Evolutionary conservation across 116 monocot species (phyloP), one percentile per base, ranked within the genome.

Genomic region (Papilionanthe hybrid): DNA sequence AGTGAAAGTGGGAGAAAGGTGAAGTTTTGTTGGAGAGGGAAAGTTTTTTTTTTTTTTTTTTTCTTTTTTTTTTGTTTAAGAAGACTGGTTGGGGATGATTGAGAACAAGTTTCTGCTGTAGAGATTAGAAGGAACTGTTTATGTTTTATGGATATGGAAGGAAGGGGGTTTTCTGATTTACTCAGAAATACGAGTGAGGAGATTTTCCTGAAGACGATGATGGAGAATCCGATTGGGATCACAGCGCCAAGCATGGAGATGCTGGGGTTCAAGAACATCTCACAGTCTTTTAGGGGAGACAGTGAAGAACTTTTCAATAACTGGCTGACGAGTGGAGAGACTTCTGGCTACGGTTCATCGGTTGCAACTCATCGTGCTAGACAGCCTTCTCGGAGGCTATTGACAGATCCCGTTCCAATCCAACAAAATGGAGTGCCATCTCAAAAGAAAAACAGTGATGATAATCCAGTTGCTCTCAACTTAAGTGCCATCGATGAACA

Each of bases 251-350:
- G 85, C 55, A 84, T 91, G 91, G 91, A 91, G 81, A 91, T 86
- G 88, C 22, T 88, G 77, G 88, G 91, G 19, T 87, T 91, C 65
- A 91, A 78, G 86, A 91, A 91, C 65, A 82, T 86, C 50, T 80
- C 88, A 1, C 91, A 91, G 71, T 65, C 82, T 20, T 78, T 91
- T 72, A 73, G 91, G 42, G 84, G 75, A 48, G 91, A 91, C 25
- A 91, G 91, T 63, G 91, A 91, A 86, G 87, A 91, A 77, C 83
- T 91, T 27, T 91, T 91, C 80, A 82, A 84, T 57, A 86, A 78
- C 69, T 91, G 91, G 91, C 83, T 91, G 58, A 82, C 78, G 84
- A 91, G 84, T 60, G 88, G 80, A 66, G 91, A 91, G 87, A 84
- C 84, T 76, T 76, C 87, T 82, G 87, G 84, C 71, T 82, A 77